These are phyloP conservation scores for Wickerhamia fluorescens DNA, from an alignment of 805 yeast species.

Conservation along the genomic window DNA sequence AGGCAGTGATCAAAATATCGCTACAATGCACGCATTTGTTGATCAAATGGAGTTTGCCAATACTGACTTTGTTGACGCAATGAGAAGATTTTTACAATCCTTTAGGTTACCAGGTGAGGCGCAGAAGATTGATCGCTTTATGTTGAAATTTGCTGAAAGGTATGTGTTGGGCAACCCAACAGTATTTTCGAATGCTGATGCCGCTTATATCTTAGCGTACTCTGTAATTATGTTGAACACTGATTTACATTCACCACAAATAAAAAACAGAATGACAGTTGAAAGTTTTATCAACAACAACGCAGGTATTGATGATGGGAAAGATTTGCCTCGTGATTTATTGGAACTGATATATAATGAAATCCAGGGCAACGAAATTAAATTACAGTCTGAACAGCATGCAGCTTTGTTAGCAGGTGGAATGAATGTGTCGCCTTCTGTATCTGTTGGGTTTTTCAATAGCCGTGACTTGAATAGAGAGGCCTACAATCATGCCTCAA, in stretches of 20 bases:
- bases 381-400: slow-evolving; percentile 87
- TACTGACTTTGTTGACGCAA: slow-evolving; percentile 72
- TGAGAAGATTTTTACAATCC: slow-evolving; percentile 75
- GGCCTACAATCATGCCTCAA: slow-evolving; percentile 88
- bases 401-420: slow-evolving; percentile 77
- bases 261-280: slow-evolving; percentile 78
- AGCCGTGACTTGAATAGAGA: slow-evolving; percentile 66
- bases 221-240: slow-evolving; percentile 92
- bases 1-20: slow-evolving; percentile 68
- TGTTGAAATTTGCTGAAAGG: slow-evolving; percentile 95
- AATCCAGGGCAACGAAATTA: slow-evolving; percentile 79
- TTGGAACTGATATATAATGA: slow-evolving; percentile 67
- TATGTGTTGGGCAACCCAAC: slow-evolving; percentile 82
- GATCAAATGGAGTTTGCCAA: slow-evolving; percentile 74
- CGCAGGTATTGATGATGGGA: slow-evolving; percentile 87
- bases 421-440: slow-evolving; percentile 20
- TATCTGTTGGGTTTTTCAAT: slow-evolving; percentile 53
- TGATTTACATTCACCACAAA: slow-evolving; percentile 85
- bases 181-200: slow-evolving; percentile 86
- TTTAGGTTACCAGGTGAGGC: slow-evolving; percentile 98
- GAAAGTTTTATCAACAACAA: slow-evolving; percentile 85
- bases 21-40: slow-evolving; percentile 89
- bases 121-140: slow-evolving; percentile 92
- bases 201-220: slow-evolving; percentile 87
- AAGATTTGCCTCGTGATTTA: slow-evolving; percentile 70